These are phyloP conservation scores for Cyphellophora attinorum DNA, from an alignment of 2,329 filamentous ascomycete genomes.

Conservation along the genomic window DNA sequence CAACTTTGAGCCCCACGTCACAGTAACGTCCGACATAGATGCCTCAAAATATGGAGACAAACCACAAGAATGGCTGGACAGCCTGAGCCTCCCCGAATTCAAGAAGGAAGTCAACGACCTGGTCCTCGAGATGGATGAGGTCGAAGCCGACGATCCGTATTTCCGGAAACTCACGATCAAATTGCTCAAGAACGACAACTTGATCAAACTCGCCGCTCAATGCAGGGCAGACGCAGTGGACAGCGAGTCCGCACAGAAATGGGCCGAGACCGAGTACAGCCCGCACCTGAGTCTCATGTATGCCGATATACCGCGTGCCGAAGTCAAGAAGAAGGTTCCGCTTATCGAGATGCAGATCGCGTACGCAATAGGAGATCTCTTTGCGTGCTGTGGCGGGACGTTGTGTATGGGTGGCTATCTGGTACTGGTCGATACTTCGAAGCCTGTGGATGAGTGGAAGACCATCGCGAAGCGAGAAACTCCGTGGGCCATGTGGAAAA, in stretches of 20 bases:
- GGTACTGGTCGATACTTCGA: constrained; percentile 12
- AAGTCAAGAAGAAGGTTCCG: constrained; percentile 11
- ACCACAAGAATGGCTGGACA: constrained; percentile 11
- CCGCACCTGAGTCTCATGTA: constrained; percentile 14
- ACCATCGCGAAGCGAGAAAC: constrained; percentile 7
- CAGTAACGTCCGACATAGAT: constrained; percentile 9
- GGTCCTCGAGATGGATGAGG: constrained; percentile 8
- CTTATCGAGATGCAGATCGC: constrained; percentile 13
- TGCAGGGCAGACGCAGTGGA: constrained; percentile 4
- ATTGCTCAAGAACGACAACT: constrained; percentile 8
- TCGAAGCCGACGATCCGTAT: constrained; percentile 10
- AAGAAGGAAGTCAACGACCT: constrained; percentile 9
- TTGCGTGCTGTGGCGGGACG: constrained; percentile 13
- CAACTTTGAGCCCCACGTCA: constrained; percentile 9
- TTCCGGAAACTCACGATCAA: constrained; percentile 11
- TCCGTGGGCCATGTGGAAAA: constrained; percentile 11
- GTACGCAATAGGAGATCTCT: constrained; percentile 11
- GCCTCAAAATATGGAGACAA: constrained; percentile 6
- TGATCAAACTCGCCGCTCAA: constrained; percentile 8
- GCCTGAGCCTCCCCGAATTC: constrained; percentile 7
- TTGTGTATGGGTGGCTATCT: constrained; percentile 9
- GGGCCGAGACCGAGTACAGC: constrained; percentile 10
- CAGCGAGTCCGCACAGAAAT: constrained; percentile 5
- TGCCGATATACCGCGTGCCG: constrained; percentile 8
- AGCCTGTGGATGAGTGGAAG: constrained; percentile 7